Evolutionary conservation across 805 yeast species (phyloP).

Genomic region (Saccharomycopsis sp.): DNA sequence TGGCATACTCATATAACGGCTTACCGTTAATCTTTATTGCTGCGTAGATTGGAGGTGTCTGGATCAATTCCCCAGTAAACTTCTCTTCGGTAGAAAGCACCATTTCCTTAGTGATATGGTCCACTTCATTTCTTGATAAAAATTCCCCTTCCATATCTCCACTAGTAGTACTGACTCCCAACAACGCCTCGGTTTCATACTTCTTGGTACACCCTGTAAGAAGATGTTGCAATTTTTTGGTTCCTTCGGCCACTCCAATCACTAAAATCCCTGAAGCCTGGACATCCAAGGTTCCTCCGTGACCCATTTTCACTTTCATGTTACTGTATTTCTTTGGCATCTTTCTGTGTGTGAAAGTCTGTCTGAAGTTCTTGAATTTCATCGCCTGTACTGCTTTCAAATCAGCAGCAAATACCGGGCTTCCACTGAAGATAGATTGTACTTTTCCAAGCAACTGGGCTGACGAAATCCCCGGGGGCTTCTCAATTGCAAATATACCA

Average conservation of each 20-base stretch:
- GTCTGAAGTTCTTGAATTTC: constrained; percentile 35
- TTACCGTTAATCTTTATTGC: constrained; percentile 94
- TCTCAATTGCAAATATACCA: constrained; percentile 87
- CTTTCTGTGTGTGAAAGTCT: constrained; percentile 32
- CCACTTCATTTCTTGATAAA: constrained; percentile 47
- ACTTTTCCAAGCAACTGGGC: constrained; percentile 62
- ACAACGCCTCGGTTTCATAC: constrained; percentile 75
- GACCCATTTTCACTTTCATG: constrained; percentile 81
- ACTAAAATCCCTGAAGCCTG: constrained; percentile 91
- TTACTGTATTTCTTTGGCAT: constrained; percentile 46
- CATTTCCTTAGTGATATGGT: constrained; percentile 49
- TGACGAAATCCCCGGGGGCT: constrained; percentile 82
- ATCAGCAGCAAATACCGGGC: constrained; percentile 51
- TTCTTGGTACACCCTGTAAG: constrained; percentile 69
- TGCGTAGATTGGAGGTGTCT: constrained; percentile 92
- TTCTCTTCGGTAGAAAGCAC: constrained; percentile 46
- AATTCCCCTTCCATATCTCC: constrained; percentile 91
- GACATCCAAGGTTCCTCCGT: constrained; percentile 97
- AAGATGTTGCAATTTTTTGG: constrained; percentile 70
- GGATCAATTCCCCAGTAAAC: constrained; percentile 76
- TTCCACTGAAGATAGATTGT: constrained; percentile 54
- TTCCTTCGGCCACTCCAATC: constrained; percentile 88
- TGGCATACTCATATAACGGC: constrained; percentile 89
- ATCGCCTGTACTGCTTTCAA: constrained; percentile 44
- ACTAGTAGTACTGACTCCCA: constrained; percentile 89